These are phyloP conservation scores for Lentinus brumalis DNA, from an alignment of 768 basidiomycete species.

Conservation along the genomic window DNA sequence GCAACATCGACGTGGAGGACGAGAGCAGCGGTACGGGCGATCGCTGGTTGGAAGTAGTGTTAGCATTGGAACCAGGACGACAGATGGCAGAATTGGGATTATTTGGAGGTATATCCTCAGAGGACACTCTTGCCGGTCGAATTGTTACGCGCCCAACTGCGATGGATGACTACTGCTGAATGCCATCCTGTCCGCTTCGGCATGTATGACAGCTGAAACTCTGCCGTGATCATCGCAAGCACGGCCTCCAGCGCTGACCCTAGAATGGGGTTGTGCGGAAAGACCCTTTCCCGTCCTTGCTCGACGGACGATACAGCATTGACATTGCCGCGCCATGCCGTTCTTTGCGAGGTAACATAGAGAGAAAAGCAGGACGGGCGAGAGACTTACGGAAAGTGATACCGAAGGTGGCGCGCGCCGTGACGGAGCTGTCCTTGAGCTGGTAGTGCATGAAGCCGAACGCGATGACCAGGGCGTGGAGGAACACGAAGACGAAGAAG, in stretches of 20 bases:
- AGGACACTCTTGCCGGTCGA: no score
- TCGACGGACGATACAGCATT: no score
- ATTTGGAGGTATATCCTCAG: no score
- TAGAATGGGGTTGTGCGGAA: no score
- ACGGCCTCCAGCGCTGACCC: not conserved
- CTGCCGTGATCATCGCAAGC: not conserved
- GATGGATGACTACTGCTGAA: no score
- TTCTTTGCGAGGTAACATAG: not conserved
- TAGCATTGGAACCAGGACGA: not conserved
- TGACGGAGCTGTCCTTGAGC: slow-evolving; percentile 72
- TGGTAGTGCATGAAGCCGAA: slow-evolving; percentile 81
- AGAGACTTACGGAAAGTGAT: slow-evolving; percentile 67
- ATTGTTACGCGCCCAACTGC: no score
- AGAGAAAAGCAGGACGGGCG: not conserved
- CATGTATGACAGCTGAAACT: not conserved
- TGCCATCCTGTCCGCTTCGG: no score
- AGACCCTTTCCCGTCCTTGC: no score
- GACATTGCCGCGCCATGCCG: no score
- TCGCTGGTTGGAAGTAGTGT: slow-evolving; percentile 48
- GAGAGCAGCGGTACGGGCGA: slow-evolving; percentile 87
- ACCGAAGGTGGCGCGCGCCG: slow-evolving; percentile 73
- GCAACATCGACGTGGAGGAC: slow-evolving; percentile 90
- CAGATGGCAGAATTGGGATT: no score
- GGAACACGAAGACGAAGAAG: slow-evolving; percentile 77
- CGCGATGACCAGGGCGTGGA: slow-evolving; percentile 75